Percentiles rank a stretch among this genome's conserved stretches.
phyloP scores from a whole-genome alignment of 2,329 filamentous ascomycete genomes.

The Fusarium sp. region DNA sequence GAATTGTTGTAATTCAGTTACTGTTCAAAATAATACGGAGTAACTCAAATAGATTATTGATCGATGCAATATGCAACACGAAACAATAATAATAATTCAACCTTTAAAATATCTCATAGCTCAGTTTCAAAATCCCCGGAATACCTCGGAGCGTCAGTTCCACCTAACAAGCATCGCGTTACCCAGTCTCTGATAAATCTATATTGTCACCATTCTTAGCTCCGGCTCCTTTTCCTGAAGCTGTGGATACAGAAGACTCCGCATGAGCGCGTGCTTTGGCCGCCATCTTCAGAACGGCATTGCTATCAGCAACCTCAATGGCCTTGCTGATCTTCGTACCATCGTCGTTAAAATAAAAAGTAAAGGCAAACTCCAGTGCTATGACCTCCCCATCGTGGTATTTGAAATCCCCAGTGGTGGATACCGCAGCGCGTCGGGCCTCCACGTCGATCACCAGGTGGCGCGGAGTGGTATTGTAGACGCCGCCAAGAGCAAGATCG shows the following conservation, averaged over 20 bases:
- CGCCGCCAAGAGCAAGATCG: slow-evolving; percentile 22
- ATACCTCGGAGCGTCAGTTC: not conserved
- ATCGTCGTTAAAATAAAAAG: slow-evolving; percentile 22
- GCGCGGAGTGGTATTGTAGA: slow-evolving; percentile 8
- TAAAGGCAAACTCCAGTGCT: slow-evolving; percentile 18
- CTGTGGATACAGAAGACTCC: not conserved
- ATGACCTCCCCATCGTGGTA: slow-evolving; percentile 21
- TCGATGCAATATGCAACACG: not conserved
- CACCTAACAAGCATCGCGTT: not conserved
- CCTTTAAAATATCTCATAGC: not conserved
- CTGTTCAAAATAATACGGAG: not conserved
- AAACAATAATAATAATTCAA: not conserved
- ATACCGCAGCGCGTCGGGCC: slow-evolving; percentile 17
- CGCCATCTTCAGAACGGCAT: slow-evolving; percentile 7
- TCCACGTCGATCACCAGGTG: slow-evolving; percentile 25
- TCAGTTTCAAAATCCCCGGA: not conserved
- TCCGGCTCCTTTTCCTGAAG: not conserved
- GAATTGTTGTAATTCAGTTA: not conserved
- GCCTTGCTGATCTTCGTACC: slow-evolving; percentile 31
- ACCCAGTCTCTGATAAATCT: slow-evolving; percentile 1
- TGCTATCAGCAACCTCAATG: slow-evolving; percentile 29
- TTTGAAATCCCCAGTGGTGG: slow-evolving; percentile 21
- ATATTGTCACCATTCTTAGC: not conserved
- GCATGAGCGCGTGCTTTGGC: slow-evolving; percentile 5
- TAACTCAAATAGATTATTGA: not conserved